phyloP scores from a whole-genome alignment of 345 rosid genomes.

The Lepidium africanum region DNA sequence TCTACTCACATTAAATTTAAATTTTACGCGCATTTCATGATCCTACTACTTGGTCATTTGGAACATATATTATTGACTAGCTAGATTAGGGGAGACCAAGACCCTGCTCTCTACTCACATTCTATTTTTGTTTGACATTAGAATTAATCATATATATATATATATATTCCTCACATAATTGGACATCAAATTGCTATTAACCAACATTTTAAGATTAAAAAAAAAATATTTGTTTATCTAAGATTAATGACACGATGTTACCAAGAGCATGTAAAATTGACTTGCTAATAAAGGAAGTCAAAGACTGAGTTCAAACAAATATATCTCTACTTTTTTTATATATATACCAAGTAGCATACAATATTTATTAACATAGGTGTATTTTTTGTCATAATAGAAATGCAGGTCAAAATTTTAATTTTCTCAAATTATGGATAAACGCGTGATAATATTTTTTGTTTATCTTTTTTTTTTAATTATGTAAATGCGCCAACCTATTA shows the following conservation, averaged over 20 bases:
- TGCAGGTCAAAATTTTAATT: neutral
- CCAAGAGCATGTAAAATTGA: neutral
- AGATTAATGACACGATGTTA: neutral
- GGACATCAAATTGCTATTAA: constrained; percentile 2
- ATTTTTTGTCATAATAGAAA: neutral
- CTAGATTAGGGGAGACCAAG: constrained; percentile 9
- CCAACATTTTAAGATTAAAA: neutral
- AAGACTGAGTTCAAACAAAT: neutral
- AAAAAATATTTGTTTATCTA: neutral
- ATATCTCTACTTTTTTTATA: neutral
- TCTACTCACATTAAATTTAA: too few relatives aligned
- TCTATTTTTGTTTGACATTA: constrained; percentile 9
- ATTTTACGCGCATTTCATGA: neutral
- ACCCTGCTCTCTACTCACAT: constrained; percentile 1
- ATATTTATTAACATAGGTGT: neutral
- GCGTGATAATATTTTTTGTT: too few relatives aligned
- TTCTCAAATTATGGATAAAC: neutral
- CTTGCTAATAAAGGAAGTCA: neutral
- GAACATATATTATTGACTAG: constrained; percentile 16
- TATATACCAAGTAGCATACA: neutral
- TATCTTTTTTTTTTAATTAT: neutral
- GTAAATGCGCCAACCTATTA: neutral
- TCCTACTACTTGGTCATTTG: neutral
- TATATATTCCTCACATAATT: neutral
- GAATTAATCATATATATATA: neutral